These are phyloP conservation scores for Spinacia oleracea DNA, from an alignment of 179 eudicot genomes.

Conservation along the genomic window DNA sequence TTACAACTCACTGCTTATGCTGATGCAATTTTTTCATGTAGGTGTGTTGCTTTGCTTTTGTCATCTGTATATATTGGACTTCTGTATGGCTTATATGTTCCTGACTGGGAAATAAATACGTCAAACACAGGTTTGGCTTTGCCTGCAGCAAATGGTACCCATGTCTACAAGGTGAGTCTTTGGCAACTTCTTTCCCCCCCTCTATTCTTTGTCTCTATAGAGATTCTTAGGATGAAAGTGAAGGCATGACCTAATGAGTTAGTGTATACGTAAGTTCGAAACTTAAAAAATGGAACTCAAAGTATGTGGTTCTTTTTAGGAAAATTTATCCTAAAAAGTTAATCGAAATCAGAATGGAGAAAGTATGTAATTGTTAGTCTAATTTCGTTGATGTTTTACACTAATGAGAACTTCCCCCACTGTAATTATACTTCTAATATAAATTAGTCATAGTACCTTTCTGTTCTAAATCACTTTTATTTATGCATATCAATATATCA, in stretches of 20 bases:
- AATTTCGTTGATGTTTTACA: not conserved
- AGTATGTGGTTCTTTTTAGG: not conserved
- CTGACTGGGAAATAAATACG: slow-evolving; percentile 72
- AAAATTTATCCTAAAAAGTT: not conserved
- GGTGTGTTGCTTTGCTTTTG: slow-evolving; percentile 54
- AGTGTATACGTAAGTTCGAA: not conserved
- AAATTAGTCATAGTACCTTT: not conserved
- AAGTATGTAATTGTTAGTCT: not conserved
- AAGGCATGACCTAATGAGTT: not conserved
- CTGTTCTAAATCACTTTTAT: not conserved
- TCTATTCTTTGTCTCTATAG: not conserved
- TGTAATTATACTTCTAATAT: not conserved
- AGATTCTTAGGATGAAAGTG: not conserved
- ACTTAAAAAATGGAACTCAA: not conserved
- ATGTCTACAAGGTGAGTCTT: slow-evolving; percentile 46
- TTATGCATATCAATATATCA: not conserved
- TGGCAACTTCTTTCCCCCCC: not conserved
- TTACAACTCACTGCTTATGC: not conserved
- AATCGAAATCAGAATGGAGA: not conserved
- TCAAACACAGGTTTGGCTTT: slow-evolving; percentile 37
- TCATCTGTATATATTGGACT: slow-evolving; percentile 57
- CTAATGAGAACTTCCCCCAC: not conserved
- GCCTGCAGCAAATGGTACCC: slow-evolving; percentile 38
- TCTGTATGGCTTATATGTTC: slow-evolving; percentile 68
- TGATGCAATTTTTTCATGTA: slow-evolving; percentile 33